Base-by-base conservation (phyloP, 2,329 filamentous ascomycete genomes). In the Neopestalotiopsis sp. region DNA sequence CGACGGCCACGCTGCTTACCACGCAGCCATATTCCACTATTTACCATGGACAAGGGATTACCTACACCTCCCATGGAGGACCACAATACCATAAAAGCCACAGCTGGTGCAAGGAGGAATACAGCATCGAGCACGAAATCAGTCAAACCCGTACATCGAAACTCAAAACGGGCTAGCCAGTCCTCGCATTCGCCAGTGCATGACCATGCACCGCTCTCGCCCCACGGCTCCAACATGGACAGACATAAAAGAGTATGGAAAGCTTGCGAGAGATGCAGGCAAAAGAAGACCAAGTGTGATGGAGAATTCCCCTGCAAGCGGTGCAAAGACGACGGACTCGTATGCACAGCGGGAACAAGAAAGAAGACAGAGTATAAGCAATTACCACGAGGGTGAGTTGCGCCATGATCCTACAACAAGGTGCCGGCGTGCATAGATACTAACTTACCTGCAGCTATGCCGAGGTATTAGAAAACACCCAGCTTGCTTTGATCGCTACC, bases 261-360 rank as follows among this genome's bases (percentile, higher is more conserved):
- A 77, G 89, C 89, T 20, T 91, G 89, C 72, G 88, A 91, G 79
- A 82, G 89, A 72, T 91, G 89, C 82, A 82, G 89, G 72, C 90
- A 90, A 88, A 91, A 91, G 84, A 91, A 91, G 83, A 91, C 89
- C 67, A 91, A 91, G 88, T 91, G 89, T 75, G 88, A 91, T 72
- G 89, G 89, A 70, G 88, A 90, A 74, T 90, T 90, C 68, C 89
- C 89, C 10, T 91, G 89, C 78, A 90, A 91, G 79, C 82, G 89
- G 74, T 91, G 89, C 78, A 90, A 89, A 78, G 88, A 91, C 72
- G 89, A 91, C 70, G 88, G 88, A 17, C 81, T 90, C 7, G 87
- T 91, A 24, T 91, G 89, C 79, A 90, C 87, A 7, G 88, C 88
- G 17, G 89, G 89, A 7, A 86, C 88, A 14, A 82, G 89, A 71